phyloP scores from a whole-genome alignment of 2,329 filamentous ascomycete genomes.

The Claviceps maximensis region DNA sequence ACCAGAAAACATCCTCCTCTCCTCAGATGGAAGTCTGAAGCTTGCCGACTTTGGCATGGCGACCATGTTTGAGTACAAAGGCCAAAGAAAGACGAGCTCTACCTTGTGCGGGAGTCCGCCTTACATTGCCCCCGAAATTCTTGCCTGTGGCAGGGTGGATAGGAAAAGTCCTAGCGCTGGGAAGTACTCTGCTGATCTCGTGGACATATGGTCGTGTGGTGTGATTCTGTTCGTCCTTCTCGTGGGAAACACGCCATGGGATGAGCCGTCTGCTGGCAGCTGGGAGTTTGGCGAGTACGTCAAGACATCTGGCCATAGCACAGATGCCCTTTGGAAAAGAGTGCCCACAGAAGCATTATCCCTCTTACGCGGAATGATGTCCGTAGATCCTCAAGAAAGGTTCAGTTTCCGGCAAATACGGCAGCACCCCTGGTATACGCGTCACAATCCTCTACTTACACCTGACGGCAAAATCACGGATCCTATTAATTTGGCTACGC shows the following conservation, averaged over 20 bases:
- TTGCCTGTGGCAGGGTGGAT: slow-evolving; percentile 36
- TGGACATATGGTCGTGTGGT: slow-evolving; percentile 94
- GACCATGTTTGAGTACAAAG: slow-evolving; percentile 83
- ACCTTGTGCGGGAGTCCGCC: slow-evolving; percentile 93
- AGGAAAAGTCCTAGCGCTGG: slow-evolving; percentile 33
- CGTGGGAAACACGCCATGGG: slow-evolving; percentile 96
- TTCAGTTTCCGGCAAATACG: slow-evolving; percentile 82
- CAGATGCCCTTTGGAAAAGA: slow-evolving; percentile 73
- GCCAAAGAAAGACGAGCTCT: slow-evolving; percentile 64
- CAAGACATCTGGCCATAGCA: slow-evolving; percentile 63
- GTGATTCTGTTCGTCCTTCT: slow-evolving; percentile 95
- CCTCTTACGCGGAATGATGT: slow-evolving; percentile 86
- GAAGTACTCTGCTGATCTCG: slow-evolving; percentile 64
- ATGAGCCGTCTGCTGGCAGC: slow-evolving; percentile 72
- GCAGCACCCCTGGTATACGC: slow-evolving; percentile 88
- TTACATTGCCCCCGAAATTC: slow-evolving; percentile 92
- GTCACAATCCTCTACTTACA: slow-evolving; percentile 63
- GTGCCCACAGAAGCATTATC: slow-evolving; percentile 65
- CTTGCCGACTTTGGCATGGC: slow-evolving; percentile 95
- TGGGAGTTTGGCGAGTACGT: slow-evolving; percentile 89
- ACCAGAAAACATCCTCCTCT: slow-evolving; percentile 90
- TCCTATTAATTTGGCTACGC: slow-evolving; percentile 74
- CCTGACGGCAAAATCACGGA: slow-evolving; percentile 63
- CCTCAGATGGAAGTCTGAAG: slow-evolving; percentile 74
- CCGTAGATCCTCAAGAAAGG: slow-evolving; percentile 56